Conservation (phyloP, 2,329 filamentous ascomycete genomes). For the Aspergillus neotritici region DNA sequence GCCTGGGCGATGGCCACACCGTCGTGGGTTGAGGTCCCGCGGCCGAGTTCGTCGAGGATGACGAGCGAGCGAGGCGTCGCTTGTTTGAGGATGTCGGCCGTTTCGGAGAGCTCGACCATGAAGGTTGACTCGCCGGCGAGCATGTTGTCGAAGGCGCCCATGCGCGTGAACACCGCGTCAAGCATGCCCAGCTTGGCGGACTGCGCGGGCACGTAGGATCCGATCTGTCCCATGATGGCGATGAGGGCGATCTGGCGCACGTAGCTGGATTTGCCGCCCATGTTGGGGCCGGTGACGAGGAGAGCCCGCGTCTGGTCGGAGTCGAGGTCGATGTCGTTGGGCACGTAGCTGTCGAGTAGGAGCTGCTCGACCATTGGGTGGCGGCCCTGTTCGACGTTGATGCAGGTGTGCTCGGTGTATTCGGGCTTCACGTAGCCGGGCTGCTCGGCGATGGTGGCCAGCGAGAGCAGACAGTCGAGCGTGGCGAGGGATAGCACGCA, state of each 20-base stretch:
- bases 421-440: constrained; percentile 83
- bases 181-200: constrained; percentile 70
- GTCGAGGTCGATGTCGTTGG: constrained; percentile 74
- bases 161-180: constrained; percentile 90
- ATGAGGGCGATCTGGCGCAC: constrained; percentile 89
- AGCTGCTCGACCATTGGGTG: constrained; percentile 96
- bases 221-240: constrained; percentile 88
- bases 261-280: constrained; percentile 98
- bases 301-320: constrained; percentile 63
- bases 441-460: constrained; percentile 75
- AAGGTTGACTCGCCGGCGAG: constrained; percentile 92
- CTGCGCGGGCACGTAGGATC: constrained; percentile 83
- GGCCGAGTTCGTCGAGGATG: constrained; percentile 88
- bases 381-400: constrained; percentile 68
- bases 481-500: constrained; percentile 78
- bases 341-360: constrained; percentile 79
- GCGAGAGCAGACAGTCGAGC: constrained; percentile 82
- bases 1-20: constrained; percentile 92
- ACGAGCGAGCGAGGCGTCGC: constrained; percentile 80
- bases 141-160: constrained; percentile 95
- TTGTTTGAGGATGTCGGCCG: constrained; percentile 80
- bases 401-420: constrained; percentile 58
- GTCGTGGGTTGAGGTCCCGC: constrained; percentile 91
- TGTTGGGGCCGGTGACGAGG: constrained; percentile 93
- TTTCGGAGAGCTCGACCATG: constrained; percentile 96